Evolutionary conservation across 352 stramenopile species (phyloP), one percentile per base, ranked within the genome.

Genomic region (Phytopythium aichiense): DNA sequence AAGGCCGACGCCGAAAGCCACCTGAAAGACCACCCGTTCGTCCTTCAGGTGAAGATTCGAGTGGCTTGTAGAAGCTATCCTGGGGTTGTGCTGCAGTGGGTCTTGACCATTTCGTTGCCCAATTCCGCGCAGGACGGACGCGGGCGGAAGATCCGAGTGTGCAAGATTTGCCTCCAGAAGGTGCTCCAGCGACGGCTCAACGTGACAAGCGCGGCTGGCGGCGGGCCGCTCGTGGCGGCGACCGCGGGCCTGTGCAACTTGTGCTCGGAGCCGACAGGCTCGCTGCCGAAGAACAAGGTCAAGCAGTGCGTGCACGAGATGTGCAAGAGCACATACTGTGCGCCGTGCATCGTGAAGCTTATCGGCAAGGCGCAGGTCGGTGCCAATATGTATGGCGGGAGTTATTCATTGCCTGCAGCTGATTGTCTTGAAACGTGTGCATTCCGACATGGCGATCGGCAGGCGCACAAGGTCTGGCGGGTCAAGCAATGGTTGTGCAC

Each of bases 131-230:
- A 88, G 81, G 77, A 91, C 45, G 77, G 73, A 12, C 73, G 73
- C 40, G 81, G 77, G 2, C 50, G 72, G n/a, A 30, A 61, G 35
- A 70, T 91, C 12, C 63, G 81, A 56, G 67, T 88, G 11, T 91
- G 81, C 69, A 84, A 84, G 53, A 71, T 87, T n/a, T 91, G 81
- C 30, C 58, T 91, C 58, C 77, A 89, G 49, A 69, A 67, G 6
- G 66, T 88, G 7, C 65, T 91, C 15, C 56, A 80, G 46, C 63
- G 69, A 6, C 72, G 74, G 6, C 42, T 87, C 12, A 15, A 72
- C 22, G 50, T 30, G 13, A 58, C 66, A 28, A 15, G 71, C 22
- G 50, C 30, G 13, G 60, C 66, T 23, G 11, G 40, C 48, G 12
- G 37, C 37, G 20, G 48, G 65, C 65, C 20, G 49, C 42, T 58